A percentile compares a stretch with the other conserved stretches of the same genome.
These are phyloP conservation scores for Davidsoniella neocaledoniae DNA, from an alignment of 2,329 filamentous ascomycete genomes.

Conservation along the genomic window DNA sequence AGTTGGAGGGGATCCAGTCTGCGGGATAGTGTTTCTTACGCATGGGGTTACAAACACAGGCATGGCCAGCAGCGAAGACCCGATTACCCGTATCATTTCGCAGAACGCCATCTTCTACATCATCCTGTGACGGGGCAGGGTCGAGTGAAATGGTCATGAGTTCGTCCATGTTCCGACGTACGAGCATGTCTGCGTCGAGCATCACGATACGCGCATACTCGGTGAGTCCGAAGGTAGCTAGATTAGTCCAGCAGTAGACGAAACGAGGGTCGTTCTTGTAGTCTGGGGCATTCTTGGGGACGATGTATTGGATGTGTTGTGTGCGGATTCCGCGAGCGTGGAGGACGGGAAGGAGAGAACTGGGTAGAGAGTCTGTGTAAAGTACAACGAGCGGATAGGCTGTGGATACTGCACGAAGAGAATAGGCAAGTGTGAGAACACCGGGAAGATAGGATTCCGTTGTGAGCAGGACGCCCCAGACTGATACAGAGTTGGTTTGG, in stretches of 20 bases:
- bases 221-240: constrained; percentile 58
- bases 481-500: neutral
- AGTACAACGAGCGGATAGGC: constrained; percentile 68
- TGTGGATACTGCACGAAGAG: constrained; percentile 46
- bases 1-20: constrained; percentile 45
- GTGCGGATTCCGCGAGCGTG: constrained; percentile 50
- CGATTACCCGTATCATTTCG: constrained; percentile 17
- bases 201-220: constrained; percentile 69
- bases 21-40: constrained; percentile 62
- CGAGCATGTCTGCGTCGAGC: constrained; percentile 79
- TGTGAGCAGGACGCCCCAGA: constrained; percentile 39
- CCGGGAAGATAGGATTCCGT: constrained; percentile 69
- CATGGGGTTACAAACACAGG: constrained; percentile 74
- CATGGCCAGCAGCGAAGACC: constrained; percentile 71
- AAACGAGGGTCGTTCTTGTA: constrained; percentile 68
- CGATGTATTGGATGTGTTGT: constrained; percentile 54
- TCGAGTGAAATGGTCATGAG: constrained; percentile 72
- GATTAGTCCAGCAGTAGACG: constrained; percentile 81
- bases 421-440: constrained; percentile 65
- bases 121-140: constrained; percentile 15
- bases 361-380: constrained; percentile 63
- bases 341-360: constrained; percentile 51
- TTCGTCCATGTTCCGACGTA: constrained; percentile 75
- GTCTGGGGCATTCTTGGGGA: constrained; percentile 47
- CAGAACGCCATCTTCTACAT: neutral